These are phyloP conservation scores for Echium plantagineum DNA, from an alignment of 257 asterid genomes.

Conservation along the genomic window DNA sequence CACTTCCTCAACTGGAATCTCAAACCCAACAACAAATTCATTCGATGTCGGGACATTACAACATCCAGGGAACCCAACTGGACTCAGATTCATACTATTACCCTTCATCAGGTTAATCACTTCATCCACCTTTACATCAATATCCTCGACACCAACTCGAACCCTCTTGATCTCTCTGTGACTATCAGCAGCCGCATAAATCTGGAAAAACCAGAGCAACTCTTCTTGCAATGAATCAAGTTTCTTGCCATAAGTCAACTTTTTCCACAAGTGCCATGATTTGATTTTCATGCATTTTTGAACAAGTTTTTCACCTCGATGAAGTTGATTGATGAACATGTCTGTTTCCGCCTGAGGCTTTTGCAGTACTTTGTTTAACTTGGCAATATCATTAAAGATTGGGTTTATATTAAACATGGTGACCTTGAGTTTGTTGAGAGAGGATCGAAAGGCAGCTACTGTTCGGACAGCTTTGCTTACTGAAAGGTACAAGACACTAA, in stretches of 20 bases:
- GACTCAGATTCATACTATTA: background rate
- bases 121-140: conserved; percentile 7
- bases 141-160: too few relatives aligned
- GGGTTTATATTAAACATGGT: conserved; percentile 7
- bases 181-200: conserved; percentile 19
- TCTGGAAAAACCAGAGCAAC: conserved; percentile 16
- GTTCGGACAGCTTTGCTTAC: conserved; percentile 9
- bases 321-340: conserved; percentile 4
- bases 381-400: conserved; percentile 20
- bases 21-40: conserved; percentile 21
- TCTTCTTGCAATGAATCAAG: conserved; percentile 11
- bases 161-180: conserved; percentile 19
- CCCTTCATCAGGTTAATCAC: conserved; percentile 1
- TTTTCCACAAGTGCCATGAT: conserved; percentile 10
- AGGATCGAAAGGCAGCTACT: conserved; percentile 16
- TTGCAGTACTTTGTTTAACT: conserved; percentile 13
- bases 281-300: conserved; percentile 16
- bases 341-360: conserved; percentile 15
- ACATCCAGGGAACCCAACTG: conserved; percentile 14
- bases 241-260: conserved; percentile 17
- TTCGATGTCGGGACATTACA: conserved; percentile 14
- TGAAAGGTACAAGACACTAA: background rate
- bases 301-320: conserved; percentile 18
- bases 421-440: conserved; percentile 12
- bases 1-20: conserved; percentile 16